Conservation (phyloP, 768 basidiomycete species). For the Lactifluus echinatus region DNA sequence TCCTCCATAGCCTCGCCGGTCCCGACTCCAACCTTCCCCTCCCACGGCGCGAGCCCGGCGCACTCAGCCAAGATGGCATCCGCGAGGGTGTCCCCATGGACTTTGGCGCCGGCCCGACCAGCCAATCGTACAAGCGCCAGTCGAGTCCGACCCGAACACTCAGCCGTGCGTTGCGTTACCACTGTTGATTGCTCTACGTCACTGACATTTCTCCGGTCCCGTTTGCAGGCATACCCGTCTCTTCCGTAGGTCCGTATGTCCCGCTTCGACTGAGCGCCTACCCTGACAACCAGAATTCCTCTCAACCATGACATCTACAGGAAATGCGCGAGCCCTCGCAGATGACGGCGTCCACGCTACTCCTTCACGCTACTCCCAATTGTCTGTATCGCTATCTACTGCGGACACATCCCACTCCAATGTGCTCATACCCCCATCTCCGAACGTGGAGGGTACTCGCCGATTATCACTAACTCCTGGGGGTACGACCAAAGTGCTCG, state of each 20-base stretch:
- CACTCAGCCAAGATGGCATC: conserved; percentile 46
- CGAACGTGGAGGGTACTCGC: conserved; percentile 32
- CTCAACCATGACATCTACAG: conserved; percentile 31
- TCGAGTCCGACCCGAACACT: conserved; percentile 71
- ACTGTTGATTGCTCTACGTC: neutral
- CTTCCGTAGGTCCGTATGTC: conserved; percentile 23
- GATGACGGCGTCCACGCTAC: conserved; percentile 49
- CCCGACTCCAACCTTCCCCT: conserved; percentile 70
- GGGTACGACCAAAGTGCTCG: conserved; percentile 80
- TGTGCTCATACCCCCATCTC: conserved; percentile 25
- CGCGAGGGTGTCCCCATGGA: conserved; percentile 64
- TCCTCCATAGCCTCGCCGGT: conserved; percentile 61
- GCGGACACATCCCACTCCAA: conserved; percentile 27
- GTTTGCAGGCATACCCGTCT: conserved; percentile 43
- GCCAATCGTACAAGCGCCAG: conserved; percentile 40
- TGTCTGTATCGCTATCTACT: conserved; percentile 26
- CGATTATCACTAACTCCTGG: conserved; percentile 58
- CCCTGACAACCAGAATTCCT: neutral
- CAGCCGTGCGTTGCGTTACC: conserved; percentile 51
- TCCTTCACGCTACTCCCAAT: conserved; percentile 21
- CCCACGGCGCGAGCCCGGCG: conserved; percentile 44
- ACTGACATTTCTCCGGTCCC: neutral
- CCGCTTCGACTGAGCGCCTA: neutral
- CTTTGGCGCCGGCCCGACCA: conserved; percentile 37
- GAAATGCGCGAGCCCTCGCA: conserved; percentile 76